phyloP scores from a whole-genome alignment of 805 yeast genomes.

The Ogataea haglerorum region DNA sequence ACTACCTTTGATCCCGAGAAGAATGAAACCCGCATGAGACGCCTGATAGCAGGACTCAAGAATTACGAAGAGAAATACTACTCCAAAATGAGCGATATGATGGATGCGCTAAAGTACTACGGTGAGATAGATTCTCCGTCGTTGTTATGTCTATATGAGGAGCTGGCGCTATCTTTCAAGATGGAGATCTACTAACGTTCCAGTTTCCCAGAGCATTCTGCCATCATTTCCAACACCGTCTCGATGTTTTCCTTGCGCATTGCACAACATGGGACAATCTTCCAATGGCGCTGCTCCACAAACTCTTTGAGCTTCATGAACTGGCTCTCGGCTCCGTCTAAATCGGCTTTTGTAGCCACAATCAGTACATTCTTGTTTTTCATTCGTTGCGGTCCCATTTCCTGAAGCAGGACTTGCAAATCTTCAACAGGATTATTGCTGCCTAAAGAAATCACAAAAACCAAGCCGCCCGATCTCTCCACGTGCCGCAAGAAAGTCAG shows the following conservation, averaged over 20 bases:
- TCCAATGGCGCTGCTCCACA: slow-evolving; percentile 53
- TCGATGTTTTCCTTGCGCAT: slow-evolving; percentile 68
- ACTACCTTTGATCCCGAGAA: slow-evolving; percentile 38
- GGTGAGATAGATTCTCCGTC: slow-evolving; percentile 51
- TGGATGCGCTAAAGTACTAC: slow-evolving; percentile 41
- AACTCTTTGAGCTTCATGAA: slow-evolving; percentile 44
- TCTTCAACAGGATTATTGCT: slow-evolving; percentile 63
- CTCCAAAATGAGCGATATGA: slow-evolving; percentile 42
- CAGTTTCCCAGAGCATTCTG: slow-evolving; percentile 43
- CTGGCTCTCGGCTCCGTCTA: slow-evolving; percentile 49
- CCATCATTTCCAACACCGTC: slow-evolving; percentile 67
- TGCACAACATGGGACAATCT: slow-evolving; percentile 83
- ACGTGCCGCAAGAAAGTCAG: slow-evolving; percentile 87
- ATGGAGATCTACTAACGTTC: slow-evolving; percentile 7
- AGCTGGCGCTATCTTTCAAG: slow-evolving; percentile 34
- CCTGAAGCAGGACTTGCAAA: slow-evolving; percentile 57
- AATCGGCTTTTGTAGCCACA: slow-evolving; percentile 93
- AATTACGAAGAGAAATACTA: slow-evolving; percentile 45
- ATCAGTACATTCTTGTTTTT: slow-evolving; percentile 62
- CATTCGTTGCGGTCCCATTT: slow-evolving; percentile 66
- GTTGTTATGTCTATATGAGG: slow-evolving; percentile 40
- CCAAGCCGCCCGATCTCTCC: slow-evolving; percentile 87
- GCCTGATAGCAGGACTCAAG: slow-evolving; percentile 38
- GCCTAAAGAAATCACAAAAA: slow-evolving; percentile 80
- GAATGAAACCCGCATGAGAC: slow-evolving; percentile 39